Conservation (phyloP, 208 protist genomes). For the Vickermania ingenoplastis region DNA sequence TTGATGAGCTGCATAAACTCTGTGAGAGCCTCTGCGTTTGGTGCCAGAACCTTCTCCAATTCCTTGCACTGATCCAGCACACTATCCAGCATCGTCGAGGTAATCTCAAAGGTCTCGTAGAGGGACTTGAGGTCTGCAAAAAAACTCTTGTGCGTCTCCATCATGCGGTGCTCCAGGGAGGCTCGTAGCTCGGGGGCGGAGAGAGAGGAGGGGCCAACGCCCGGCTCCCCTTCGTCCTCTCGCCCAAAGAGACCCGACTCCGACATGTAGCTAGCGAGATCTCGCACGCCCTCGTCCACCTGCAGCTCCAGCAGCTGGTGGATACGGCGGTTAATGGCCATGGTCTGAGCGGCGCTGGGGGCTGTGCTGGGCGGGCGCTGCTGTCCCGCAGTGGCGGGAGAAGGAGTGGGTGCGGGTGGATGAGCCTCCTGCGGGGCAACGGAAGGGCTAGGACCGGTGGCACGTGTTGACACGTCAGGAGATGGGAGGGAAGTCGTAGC, state of each 20-base stretch:
- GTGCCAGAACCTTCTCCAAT: conserved; percentile 14
- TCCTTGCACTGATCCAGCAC: conserved; percentile 33
- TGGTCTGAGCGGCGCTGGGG: neutral
- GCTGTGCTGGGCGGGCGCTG: neutral
- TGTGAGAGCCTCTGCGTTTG: conserved; percentile 13
- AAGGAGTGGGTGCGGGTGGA: neutral
- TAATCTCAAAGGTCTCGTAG: conserved; percentile 44
- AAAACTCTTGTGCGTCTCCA: conserved; percentile 50
- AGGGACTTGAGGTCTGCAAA: conserved; percentile 43
- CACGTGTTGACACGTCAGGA: no score
- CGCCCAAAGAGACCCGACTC: neutral
- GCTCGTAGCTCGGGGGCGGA: conserved; percentile 30
- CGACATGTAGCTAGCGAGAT: neutral
- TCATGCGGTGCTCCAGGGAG: conserved; percentile 43
- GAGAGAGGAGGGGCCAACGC: neutral
- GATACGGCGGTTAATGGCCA: neutral
- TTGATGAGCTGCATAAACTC: conserved; percentile 21
- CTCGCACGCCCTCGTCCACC: conserved; percentile 3
- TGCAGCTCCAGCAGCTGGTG: conserved; percentile 1
- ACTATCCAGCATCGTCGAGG: conserved; percentile 28
- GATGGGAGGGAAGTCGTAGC: no score
- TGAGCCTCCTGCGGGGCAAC: neutral
- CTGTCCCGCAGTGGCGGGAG: neutral
- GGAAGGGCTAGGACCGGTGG: no score
- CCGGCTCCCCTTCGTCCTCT: neutral